A percentile compares a stretch with the other conserved stretches of the same genome.
Evolutionary conservation across 2,329 filamentous ascomycete species (phyloP).

Genomic region (Cladobotryum mycophilum): DNA sequence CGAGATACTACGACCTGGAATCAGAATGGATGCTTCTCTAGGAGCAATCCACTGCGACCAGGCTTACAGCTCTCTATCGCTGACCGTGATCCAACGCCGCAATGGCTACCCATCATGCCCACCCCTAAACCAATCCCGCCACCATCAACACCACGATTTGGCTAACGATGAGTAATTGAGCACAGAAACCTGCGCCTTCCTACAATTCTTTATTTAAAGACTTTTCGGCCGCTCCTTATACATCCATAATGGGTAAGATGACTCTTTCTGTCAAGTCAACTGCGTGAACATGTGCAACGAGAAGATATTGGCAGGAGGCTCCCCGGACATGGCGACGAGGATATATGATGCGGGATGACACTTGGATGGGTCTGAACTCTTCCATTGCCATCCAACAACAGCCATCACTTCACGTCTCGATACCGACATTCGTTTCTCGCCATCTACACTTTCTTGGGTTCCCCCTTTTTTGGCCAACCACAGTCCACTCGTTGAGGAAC

Average conservation of each 20-base stretch:
- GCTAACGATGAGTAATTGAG: conserved; percentile 17
- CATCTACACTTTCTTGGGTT: conserved; percentile 45
- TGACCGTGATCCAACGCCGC: background rate
- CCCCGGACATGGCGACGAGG: conserved; percentile 17
- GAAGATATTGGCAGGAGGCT: conserved; percentile 15
- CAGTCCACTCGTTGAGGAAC: conserved; percentile 19
- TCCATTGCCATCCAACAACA: conserved; percentile 7
- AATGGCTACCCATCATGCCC: background rate
- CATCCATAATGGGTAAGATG: conserved; percentile 37
- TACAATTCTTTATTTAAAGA: conserved; percentile 19
- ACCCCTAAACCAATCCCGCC: background rate
- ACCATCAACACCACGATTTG: background rate
- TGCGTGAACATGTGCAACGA: conserved; percentile 17
- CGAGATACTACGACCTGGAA: background rate
- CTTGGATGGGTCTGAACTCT: background rate
- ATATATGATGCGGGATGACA: background rate
- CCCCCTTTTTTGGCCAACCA: conserved; percentile 26
- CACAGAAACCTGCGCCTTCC: conserved; percentile 23
- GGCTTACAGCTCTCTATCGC: background rate
- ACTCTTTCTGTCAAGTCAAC: conserved; percentile 21
- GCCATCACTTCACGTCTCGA: conserved; percentile 22
- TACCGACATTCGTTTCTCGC: conserved; percentile 32
- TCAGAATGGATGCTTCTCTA: too few species aligned
- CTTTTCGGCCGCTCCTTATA: conserved; percentile 32
- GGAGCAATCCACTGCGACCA: background rate